Conservation (phyloP, 371 early-diverging fungal species). For the Zychaea mexicana region DNA sequence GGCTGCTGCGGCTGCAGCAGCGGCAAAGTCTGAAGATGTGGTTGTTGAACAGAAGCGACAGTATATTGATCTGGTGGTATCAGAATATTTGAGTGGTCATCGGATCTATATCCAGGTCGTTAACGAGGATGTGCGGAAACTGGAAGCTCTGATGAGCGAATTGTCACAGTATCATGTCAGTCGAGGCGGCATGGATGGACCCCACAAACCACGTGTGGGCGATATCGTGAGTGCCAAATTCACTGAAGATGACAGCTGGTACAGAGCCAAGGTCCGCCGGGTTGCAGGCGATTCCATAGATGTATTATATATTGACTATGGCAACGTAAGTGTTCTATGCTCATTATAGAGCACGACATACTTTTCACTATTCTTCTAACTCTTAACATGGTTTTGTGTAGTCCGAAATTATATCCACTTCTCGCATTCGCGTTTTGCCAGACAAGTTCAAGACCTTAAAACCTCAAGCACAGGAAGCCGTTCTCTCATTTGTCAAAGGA, state of each 20-base stretch:
- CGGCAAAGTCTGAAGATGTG: slow-evolving; percentile 27
- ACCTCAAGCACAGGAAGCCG: slow-evolving; percentile 84
- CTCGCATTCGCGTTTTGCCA: slow-evolving; percentile 68
- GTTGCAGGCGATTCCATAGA: slow-evolving; percentile 67
- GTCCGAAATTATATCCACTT: slow-evolving; percentile 63
- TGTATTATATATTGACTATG: slow-evolving; percentile 90
- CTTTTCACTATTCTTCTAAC: too few species aligned
- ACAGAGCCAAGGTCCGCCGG: slow-evolving; percentile 84
- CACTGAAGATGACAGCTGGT: slow-evolving; percentile 88
- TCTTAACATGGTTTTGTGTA: too few species aligned
- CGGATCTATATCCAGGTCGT: slow-evolving; percentile 81
- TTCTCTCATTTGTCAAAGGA: slow-evolving; percentile 78
- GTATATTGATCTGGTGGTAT: slow-evolving; percentile 81
- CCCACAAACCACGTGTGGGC: slow-evolving; percentile 66
- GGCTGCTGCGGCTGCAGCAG: slow-evolving; percentile 8
- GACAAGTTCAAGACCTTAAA: slow-evolving; percentile 65
- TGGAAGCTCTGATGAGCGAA: slow-evolving; percentile 86
- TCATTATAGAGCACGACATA: too few species aligned
- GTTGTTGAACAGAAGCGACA: slow-evolving; percentile 60
- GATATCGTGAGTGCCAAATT: slow-evolving; percentile 85
- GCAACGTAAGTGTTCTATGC: slow-evolving; percentile 63
- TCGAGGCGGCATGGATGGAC: slow-evolving; percentile 17
- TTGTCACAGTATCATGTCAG: slow-evolving; percentile 67
- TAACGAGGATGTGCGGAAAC: slow-evolving; percentile 65
- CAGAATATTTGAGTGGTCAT: slow-evolving; percentile 76